Base-by-base conservation (phyloP, 768 basidiomycete species). In the Trametes elegans region DNA sequence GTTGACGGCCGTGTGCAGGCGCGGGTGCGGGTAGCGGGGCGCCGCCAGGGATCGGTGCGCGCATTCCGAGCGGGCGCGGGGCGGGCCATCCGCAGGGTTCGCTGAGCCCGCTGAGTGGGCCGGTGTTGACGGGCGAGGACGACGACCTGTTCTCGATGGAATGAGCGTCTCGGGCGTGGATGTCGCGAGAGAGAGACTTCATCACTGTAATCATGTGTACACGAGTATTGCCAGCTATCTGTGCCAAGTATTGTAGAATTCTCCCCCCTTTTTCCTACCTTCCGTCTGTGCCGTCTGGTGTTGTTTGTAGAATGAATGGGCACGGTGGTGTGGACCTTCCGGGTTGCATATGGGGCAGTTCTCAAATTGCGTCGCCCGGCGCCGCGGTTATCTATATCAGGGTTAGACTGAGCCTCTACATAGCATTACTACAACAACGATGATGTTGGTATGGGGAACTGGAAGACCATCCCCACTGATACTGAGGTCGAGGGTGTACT, bases 91-190 rank as follows among this genome's bases (percentile, higher is more conserved):
- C 66, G 39, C 53, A 64, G 21, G 71, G 72, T 24, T 72, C 78
- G 38, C 66, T 79, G 62, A 87, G 85, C 65, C 85, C 85, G 48
- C 71, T 87, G 53, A 81, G 83, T 62, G 73, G 80, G 50, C 83
- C 85, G 3, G 79, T 82, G 38, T 70, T 78, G 28, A 81, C 77
- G n/a, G 74, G 74, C 29, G 81, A 87, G 57, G 85, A 87, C 65
- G 87, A 86, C 64, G 79, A 77, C 57, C 68, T 90, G 66, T 90
- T 90, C 67, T 76, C 75, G 63, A 84, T 89, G 83, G 87, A 89
- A 28, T 58, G 35, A 49, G 41, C 10, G 27, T 16, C 18, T n/a
- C n/a, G n/a, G n/a, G n/a, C n/a, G n/a, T n/a, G 28, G 8, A 10
- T 4, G 27, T 18, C 19, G 16, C 8, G 32, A 39, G 7, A n/a